phyloP scores from a whole-genome alignment of 2,329 filamentous ascomycete species.

The Gyromitra esculenta region DNA sequence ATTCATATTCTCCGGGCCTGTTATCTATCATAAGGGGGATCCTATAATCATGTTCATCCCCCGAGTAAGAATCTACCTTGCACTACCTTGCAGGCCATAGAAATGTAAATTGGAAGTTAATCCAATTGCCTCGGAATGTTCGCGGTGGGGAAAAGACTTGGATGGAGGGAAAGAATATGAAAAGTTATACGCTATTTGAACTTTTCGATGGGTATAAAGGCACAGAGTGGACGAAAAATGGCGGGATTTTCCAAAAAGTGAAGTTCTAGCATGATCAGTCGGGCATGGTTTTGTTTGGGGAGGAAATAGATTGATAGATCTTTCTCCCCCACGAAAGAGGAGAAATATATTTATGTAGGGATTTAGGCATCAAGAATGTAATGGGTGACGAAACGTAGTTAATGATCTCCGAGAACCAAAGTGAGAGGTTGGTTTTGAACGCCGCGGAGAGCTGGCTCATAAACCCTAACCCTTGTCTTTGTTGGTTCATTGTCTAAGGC shows the following conservation, averaged over 20 bases:
- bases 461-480: constrained; percentile 18
- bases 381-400: background rate
- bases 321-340: background rate
- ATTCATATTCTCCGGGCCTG: background rate
- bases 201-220: background rate
- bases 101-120: constrained; percentile 3
- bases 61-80: background rate
- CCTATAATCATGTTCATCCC: background rate
- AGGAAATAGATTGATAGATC: background rate
- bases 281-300: too few species aligned
- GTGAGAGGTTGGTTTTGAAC: background rate
- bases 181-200: background rate
- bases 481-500: background rate
- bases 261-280: background rate
- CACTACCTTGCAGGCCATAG: background rate
- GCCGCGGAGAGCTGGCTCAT: background rate
- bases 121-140: background rate
- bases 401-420: background rate
- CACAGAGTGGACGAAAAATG: background rate
- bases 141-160: background rate
- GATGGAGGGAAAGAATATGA: constrained; percentile 6
- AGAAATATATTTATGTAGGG: background rate
- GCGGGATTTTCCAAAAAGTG: background rate
- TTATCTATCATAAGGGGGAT: background rate
- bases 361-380: background rate